Percentiles rank a stretch among this genome's conserved stretches.
Evolutionary conservation across 768 basidiomycete species (phyloP).

Genomic region (Mycena kentingensis): DNA sequence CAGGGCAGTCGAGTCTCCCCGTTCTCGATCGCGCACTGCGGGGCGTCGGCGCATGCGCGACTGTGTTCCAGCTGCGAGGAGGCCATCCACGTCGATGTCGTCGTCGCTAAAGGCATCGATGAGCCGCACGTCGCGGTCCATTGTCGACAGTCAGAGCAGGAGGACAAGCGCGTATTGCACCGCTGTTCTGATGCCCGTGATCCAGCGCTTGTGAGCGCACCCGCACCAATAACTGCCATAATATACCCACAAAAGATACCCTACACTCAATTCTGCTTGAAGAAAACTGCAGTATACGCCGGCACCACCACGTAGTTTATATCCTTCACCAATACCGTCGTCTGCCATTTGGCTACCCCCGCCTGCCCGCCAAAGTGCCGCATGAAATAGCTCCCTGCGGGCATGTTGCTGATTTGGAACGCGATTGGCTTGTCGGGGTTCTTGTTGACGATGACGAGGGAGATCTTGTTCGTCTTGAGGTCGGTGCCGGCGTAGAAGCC

Average conservation of each 20-base stretch:
- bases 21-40: too few species aligned
- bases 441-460: conserved; percentile 56
- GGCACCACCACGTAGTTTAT: conserved; percentile 2
- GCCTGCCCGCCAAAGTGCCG: conserved; percentile 59
- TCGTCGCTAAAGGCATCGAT: too few species aligned
- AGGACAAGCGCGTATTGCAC: too few species aligned
- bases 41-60: too few species aligned
- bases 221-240: too few species aligned
- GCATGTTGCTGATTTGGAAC: conserved; percentile 45
- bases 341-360: conserved; percentile 57
- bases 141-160: too few species aligned
- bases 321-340: not conserved
- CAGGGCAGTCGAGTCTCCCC: too few species aligned
- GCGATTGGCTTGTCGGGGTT: conserved; percentile 42
- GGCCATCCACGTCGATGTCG: too few species aligned
- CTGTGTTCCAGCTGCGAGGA: too few species aligned
- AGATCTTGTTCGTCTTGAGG: conserved; percentile 40
- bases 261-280: conserved; percentile 1
- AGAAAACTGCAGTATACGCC: conserved; percentile 5
- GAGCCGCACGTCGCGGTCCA: too few species aligned
- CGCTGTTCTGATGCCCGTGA: too few species aligned
- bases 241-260: not conserved
- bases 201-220: too few species aligned
- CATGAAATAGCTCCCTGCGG: conserved; percentile 51
- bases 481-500: conserved; percentile 51